Percentiles rank a stretch among this genome's conserved stretches.
Conservation (phyloP, 192 early-diverging fungal genomes). For the Mortierella alpina region DNA sequence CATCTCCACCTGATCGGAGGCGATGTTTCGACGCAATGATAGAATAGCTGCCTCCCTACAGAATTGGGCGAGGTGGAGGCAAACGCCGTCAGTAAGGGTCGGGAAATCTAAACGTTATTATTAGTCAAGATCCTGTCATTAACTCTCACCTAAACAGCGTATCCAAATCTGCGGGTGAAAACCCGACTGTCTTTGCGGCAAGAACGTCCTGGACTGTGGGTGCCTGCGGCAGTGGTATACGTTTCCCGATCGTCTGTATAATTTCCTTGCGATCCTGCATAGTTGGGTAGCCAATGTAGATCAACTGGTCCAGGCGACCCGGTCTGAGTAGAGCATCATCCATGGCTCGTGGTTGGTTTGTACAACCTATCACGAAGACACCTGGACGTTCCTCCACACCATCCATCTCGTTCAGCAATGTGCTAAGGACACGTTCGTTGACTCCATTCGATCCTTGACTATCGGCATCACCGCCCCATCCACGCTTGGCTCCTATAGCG, state of each 20-base stretch:
- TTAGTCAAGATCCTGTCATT: neutral
- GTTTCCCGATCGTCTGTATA: conserved; percentile 68
- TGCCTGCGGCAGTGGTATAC: conserved; percentile 66
- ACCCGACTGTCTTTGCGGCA: conserved; percentile 70
- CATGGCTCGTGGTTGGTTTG: conserved; percentile 87
- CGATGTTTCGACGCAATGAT: conserved; percentile 38
- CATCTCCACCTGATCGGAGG: conserved; percentile 10
- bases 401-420: conserved; percentile 98
- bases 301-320: conserved; percentile 88
- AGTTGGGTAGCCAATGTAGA: conserved; percentile 75
- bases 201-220: conserved; percentile 58
- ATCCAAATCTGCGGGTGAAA: conserved; percentile 83
- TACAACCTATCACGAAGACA: conserved; percentile 93
- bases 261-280: conserved; percentile 75
- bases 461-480: conserved; percentile 59
- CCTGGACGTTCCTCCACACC: conserved; percentile 87
- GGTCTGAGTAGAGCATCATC: conserved; percentile 87
- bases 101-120: neutral
- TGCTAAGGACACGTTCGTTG: conserved; percentile 90
- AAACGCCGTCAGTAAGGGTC: neutral
- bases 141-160: conserved; percentile 62
- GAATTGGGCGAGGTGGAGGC: neutral
- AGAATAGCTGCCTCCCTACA: conserved; percentile 41
- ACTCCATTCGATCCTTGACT: conserved; percentile 78
- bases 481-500: conserved; percentile 86